These are phyloP conservation scores for Quercus robur DNA, from an alignment of 306 rosid species.

Conservation along the genomic window DNA sequence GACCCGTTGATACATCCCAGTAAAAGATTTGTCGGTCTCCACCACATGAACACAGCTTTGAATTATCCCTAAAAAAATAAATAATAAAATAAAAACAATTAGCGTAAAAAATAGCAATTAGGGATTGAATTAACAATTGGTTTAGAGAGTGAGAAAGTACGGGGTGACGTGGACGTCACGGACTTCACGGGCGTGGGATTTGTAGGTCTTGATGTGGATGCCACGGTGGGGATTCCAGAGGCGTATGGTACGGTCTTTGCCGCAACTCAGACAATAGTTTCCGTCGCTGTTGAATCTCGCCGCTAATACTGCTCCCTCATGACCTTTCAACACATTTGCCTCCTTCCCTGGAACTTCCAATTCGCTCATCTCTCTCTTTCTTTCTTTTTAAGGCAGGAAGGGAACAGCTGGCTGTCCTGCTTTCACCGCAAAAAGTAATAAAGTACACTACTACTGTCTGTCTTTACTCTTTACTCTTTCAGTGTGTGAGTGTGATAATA, in stretches of 20 bases:
- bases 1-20: constrained; percentile 88
- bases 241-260: constrained; percentile 91
- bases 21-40: constrained; percentile 87
- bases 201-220: constrained; percentile 86
- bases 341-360: constrained; percentile 64
- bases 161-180: constrained; percentile 82
- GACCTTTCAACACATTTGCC: constrained; percentile 64
- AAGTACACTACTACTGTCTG: too few relatives aligned
- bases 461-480: too few relatives aligned
- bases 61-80: constrained; percentile 54
- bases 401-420: too few relatives aligned
- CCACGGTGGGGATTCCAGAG: constrained; percentile 99
- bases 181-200: constrained; percentile 91
- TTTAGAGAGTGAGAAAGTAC: constrained; percentile 25
- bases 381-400: not conserved
- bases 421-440: too few relatives aligned
- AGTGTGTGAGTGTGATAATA: too few relatives aligned
- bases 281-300: constrained; percentile 84
- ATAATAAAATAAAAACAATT: too few relatives aligned
- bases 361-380: constrained; percentile 40
- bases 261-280: constrained; percentile 76
- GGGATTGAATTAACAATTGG: too few relatives aligned
- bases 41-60: constrained; percentile 82
- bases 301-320: constrained; percentile 82
- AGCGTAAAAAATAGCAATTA: too few relatives aligned